Evolutionary conservation across 2,329 filamentous ascomycete species (phyloP).

Genomic region (Teratosphaeria nubilosa): DNA sequence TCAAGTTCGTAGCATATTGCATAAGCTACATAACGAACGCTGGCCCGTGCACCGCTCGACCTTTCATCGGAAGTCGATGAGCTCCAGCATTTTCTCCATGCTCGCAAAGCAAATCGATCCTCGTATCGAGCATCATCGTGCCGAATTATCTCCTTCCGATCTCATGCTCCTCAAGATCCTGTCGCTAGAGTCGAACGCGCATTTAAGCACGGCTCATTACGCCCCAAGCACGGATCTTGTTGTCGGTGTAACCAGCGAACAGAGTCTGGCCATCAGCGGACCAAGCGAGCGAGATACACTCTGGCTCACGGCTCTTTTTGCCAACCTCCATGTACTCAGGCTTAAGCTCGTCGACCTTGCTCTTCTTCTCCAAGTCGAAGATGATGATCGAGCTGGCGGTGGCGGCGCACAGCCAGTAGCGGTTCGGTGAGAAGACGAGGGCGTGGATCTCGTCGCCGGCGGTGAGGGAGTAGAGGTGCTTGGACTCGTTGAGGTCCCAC

Average conservation of each 20-base stretch:
- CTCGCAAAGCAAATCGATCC: slow-evolving; percentile 18
- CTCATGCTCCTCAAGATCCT: not conserved
- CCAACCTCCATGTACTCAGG: slow-evolving; percentile 90
- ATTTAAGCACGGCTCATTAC: slow-evolving; percentile 72
- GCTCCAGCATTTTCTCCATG: slow-evolving; percentile 11
- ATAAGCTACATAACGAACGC: not conserved
- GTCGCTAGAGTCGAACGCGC: slow-evolving; percentile 1
- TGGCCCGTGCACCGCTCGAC: slow-evolving; percentile 25
- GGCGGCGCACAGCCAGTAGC: slow-evolving; percentile 99
- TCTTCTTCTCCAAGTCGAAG: slow-evolving; percentile 99
- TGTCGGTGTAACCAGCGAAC: slow-evolving; percentile 99
- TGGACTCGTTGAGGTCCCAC: slow-evolving; percentile 99
- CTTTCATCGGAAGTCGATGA: slow-evolving; percentile 26
- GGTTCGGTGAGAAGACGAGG: slow-evolving; percentile 99
- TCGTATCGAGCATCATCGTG: slow-evolving; percentile 30
- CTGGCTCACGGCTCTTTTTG: slow-evolving; percentile 98
- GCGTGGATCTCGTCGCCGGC: slow-evolving; percentile 99
- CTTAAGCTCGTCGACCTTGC: slow-evolving; percentile 99
- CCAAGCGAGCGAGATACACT: slow-evolving; percentile 97
- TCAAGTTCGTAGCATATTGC: not conserved
- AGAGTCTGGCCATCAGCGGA: slow-evolving; percentile 96
- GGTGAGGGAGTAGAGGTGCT: slow-evolving; percentile 99
- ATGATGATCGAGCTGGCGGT: slow-evolving; percentile 98
- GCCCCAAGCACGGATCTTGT: slow-evolving; percentile 96
- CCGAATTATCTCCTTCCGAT: slow-evolving; percentile 10